A percentile compares a stretch with the other conserved stretches of the same genome.
These are phyloP conservation scores for Corchorus capsularis DNA, from an alignment of 345 rosid species.

Conservation along the genomic window DNA sequence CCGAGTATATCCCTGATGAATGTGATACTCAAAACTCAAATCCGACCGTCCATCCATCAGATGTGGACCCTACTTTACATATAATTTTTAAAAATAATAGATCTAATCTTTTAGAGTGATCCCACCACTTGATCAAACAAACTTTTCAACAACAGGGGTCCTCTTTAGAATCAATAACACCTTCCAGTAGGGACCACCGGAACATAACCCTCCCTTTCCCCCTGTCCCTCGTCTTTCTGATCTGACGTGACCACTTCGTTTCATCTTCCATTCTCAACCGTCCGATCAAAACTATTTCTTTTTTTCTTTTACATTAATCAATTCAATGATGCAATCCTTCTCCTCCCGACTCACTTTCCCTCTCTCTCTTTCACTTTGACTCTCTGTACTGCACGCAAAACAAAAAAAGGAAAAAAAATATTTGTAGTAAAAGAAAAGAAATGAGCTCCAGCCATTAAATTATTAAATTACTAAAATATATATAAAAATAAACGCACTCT, in stretches of 20 bases:
- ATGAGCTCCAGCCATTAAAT: constrained; percentile 20
- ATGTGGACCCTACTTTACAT: constrained; percentile 11
- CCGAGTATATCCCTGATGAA: neutral
- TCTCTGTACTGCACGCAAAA: neutral
- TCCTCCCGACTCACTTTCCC: constrained; percentile 16
- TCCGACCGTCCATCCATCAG: constrained; percentile 2
- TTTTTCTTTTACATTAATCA: too few species aligned
- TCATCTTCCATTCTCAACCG: constrained; percentile 35
- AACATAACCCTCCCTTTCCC: constrained; percentile 20
- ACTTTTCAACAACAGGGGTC: neutral
- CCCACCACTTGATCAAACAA: constrained; percentile 3
- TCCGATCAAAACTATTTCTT: constrained; percentile 30
- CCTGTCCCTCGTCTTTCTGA: constrained; percentile 37
- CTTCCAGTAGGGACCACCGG: constrained; percentile 31
- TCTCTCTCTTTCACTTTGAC: constrained; percentile 22
- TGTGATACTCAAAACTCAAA: neutral
- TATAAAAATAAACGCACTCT: neutral
- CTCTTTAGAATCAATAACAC: neutral
- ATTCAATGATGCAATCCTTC: too few species aligned
- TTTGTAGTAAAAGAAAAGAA: neutral
- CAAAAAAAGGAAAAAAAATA: neutral
- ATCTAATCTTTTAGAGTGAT: constrained; percentile 14
- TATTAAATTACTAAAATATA: neutral
- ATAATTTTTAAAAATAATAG: neutral
- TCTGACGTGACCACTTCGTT: constrained; percentile 30